Evolutionary conservation across 352 stramenopile genomes (phyloP), one percentile per base, ranked within the genome.

Genomic region (Globisporangium mamillatum): DNA sequence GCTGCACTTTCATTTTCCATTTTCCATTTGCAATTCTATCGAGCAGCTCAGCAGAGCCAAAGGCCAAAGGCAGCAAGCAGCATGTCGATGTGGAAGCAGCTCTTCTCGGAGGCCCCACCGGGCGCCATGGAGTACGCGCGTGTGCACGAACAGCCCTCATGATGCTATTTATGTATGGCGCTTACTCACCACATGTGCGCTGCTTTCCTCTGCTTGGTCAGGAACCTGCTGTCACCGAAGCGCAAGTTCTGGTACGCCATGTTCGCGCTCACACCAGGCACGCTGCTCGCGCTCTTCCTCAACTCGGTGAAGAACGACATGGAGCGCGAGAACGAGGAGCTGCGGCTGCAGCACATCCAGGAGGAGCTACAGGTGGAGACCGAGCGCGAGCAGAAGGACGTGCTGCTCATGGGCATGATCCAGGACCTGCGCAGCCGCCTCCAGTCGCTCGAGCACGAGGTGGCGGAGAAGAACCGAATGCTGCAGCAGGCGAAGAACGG

Each of bases 271-370:
- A 80, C 69, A 10, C 86, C 86, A 16, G 84, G 84, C 46, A 94
- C 84, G 48, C 24, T 85, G 48, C 64, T 91, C 53, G 86, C 76
- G 14, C 65, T 92, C 29, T 94, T 89, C 57, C 69, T 94, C 48
- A 79, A 87, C 70, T 90, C 78, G 20, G 81, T 94, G 8, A 91
- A 92, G 75, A 64, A 66, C 20, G 66, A 78, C 10, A 94, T 94
- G 86, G 77, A 92, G 18, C 67, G 71, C 25, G 80, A 92, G 62
- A 89, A 94, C 63, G 81, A 91, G 29, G 48, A 25, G 34, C 24
- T 89, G 18, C 83, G 80, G 52, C 32, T 88, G 38, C 62, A 85
- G 63, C 56, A 79, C 29, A 69, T 88, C 18, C 48, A 78, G 32
- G 76, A 74, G 14, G 77, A 92, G 67, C 36, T 90, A 32, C 69